Evolutionary conservation across 306 rosid species (phyloP).

Genomic region (Malus orientalis): DNA sequence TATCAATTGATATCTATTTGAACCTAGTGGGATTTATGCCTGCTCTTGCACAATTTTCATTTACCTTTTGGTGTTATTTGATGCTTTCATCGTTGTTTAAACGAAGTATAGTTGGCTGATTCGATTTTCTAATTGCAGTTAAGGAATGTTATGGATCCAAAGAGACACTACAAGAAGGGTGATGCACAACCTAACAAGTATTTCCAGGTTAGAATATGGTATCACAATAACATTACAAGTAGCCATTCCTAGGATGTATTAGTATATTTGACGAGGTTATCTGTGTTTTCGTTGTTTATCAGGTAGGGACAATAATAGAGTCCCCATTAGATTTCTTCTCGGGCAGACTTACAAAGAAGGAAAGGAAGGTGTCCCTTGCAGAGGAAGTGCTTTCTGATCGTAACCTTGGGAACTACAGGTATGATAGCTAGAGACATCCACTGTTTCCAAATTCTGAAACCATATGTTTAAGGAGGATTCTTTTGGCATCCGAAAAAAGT

Average conservation of each 20-base stretch:
- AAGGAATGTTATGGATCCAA: conserved; percentile 76
- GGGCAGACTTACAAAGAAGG: conserved; percentile 70
- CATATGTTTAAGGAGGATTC: background rate
- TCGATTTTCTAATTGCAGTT: conserved; percentile 31
- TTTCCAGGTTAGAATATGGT: conserved; percentile 61
- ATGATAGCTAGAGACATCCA: background rate
- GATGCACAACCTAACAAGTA: conserved; percentile 59
- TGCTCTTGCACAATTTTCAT: background rate
- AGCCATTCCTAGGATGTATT: background rate
- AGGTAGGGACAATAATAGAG: conserved; percentile 79
- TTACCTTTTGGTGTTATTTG: background rate
- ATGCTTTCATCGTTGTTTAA: background rate
- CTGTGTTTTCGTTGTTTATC: conserved; percentile 13
- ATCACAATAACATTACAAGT: background rate
- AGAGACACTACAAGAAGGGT: conserved; percentile 79
- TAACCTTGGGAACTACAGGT: conserved; percentile 44
- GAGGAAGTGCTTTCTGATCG: conserved; percentile 54
- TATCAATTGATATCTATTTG: background rate
- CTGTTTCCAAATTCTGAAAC: background rate
- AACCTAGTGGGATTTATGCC: background rate
- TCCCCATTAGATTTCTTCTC: conserved; percentile 62
- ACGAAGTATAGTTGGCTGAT: conserved; percentile 5
- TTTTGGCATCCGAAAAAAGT: background rate
- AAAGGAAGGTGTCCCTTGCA: conserved; percentile 67
- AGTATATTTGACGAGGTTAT: background rate